Conservation (phyloP, 2,329 filamentous ascomycete species). For the Rutstroemia sp. region DNA sequence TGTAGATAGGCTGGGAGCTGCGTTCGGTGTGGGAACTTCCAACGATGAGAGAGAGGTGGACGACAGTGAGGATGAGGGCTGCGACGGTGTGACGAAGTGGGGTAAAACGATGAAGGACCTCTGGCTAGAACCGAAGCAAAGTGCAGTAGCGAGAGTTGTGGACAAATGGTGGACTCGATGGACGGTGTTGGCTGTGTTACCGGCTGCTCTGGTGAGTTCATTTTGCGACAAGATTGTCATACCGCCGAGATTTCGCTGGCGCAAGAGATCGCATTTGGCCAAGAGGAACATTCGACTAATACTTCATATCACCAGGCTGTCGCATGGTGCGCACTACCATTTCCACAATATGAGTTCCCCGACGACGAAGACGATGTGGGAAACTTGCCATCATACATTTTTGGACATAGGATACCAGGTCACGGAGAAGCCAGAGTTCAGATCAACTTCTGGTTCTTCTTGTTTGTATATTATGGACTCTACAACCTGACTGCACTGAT, state of each 20-base stretch:
- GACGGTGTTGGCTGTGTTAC: constrained; percentile 52
- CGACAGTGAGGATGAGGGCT: constrained; percentile 16
- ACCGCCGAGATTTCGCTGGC: not conserved
- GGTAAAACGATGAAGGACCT: constrained; percentile 39
- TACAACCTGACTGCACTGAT: constrained; percentile 61
- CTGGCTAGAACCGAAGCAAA: constrained; percentile 54
- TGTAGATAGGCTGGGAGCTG: constrained; percentile 30
- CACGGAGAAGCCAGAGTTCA: constrained; percentile 57
- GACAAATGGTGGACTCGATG: constrained; percentile 59
- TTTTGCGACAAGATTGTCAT: not conserved
- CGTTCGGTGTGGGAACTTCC: constrained; percentile 30
- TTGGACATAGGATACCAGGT: constrained; percentile 43
- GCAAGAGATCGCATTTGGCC: not conserved
- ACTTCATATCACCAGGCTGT: constrained; percentile 39
- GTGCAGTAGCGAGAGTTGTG: constrained; percentile 49
- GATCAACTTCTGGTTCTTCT: constrained; percentile 66
- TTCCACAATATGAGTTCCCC: constrained; percentile 53
- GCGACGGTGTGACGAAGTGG: constrained; percentile 26
- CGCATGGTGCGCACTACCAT: constrained; percentile 57
- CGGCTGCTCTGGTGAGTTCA: constrained; percentile 48
- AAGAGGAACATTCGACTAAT: not conserved
- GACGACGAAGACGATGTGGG: constrained; percentile 33
- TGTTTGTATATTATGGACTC: constrained; percentile 62
- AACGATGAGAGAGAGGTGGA: constrained; percentile 30
- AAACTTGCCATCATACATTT: constrained; percentile 5